Evolutionary conservation across 2,329 filamentous ascomycete genomes (phyloP), one percentile per base, ranked within the genome.

Genomic region (Epichloe aotearoae): DNA sequence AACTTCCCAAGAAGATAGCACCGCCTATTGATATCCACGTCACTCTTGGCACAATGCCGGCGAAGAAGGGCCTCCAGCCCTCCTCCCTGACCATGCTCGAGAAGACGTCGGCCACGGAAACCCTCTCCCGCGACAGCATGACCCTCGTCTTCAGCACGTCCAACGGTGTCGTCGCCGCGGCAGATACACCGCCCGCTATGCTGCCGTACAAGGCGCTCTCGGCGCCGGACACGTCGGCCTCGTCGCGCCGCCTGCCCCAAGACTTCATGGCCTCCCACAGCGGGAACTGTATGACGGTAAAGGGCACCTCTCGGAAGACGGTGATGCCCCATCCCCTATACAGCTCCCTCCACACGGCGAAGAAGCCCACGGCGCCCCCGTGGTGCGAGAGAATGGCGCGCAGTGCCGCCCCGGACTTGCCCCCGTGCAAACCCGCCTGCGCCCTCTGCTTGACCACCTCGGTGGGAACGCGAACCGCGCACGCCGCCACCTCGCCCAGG

Each of bases 391-490:
- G 68, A 49, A 96, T 95, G 53, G 83, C 80, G 51, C 71, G 73
- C 50, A 96, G 72, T 1, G 88, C 84, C 0, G 74, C 70, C 15
- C 80, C 65, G 12, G 81, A 86, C 5, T 79, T 82, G 2, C 82
- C 83, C 5, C 86, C 82, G 68, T 90, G 84, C 61, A 90, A 82
- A 5, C 83, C 82, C 0, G 93, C 93, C 69, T 98, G 93, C 17
- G 93, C 90, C 53, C 94, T 79, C 74, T 97, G 93, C 77, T 98
- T 98, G 61, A 98, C 79, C 4, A 98, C 93, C 66, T 98, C 93
- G 0, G 90, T 97, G 8, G 93, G 93, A 19, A 98, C 93, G 50
- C 93, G 76, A 6, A 98, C 83, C 1, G 89, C 82, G 67, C 93
- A 98, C 0, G 93, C 94, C 3, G 91, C 88, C 2, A 97, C 75